These are phyloP conservation scores for Chytridium lagenaria DNA, from an alignment of 371 early-diverging fungal genomes.

Conservation along the genomic window DNA sequence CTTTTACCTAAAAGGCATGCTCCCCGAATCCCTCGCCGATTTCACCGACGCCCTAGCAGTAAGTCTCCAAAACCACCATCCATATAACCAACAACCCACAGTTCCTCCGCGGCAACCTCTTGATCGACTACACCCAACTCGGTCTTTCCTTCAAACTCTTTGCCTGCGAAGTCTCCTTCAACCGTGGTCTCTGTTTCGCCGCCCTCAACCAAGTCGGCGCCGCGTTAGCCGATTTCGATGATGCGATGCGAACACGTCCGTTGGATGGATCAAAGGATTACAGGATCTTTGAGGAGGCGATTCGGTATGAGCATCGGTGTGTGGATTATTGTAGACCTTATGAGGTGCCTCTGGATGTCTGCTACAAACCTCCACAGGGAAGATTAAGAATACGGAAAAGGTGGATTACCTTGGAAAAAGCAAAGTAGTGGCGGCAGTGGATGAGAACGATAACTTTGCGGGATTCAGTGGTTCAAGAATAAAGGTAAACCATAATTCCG, in stretches of 20 bases:
- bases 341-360: conserved; percentile 38
- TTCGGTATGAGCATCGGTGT: conserved; percentile 40
- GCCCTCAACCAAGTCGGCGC: conserved; percentile 75
- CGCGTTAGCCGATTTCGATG: conserved; percentile 77
- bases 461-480: conserved; percentile 64
- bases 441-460: conserved; percentile 62
- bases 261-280: conserved; percentile 29
- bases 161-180: conserved; percentile 87
- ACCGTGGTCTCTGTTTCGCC: conserved; percentile 84
- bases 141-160: conserved; percentile 88
- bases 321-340: conserved; percentile 32
- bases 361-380: conserved; percentile 84
- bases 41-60: conserved; percentile 62
- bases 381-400: conserved; percentile 77
- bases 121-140: conserved; percentile 94
- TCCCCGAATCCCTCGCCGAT: conserved; percentile 71
- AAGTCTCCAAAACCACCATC: background rate
- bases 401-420: conserved; percentile 78
- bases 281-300: conserved; percentile 37
- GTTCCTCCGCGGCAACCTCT: conserved; percentile 80
- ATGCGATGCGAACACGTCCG: conserved; percentile 55
- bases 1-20: conserved; percentile 68
- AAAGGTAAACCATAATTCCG: conserved; percentile 28
- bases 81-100: conserved; percentile 15
- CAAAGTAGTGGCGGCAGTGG: conserved; percentile 71